Base-by-base conservation (phyloP, 345 rosid species). In the thale cress (Arabidopsis thaliana) region DNA sequence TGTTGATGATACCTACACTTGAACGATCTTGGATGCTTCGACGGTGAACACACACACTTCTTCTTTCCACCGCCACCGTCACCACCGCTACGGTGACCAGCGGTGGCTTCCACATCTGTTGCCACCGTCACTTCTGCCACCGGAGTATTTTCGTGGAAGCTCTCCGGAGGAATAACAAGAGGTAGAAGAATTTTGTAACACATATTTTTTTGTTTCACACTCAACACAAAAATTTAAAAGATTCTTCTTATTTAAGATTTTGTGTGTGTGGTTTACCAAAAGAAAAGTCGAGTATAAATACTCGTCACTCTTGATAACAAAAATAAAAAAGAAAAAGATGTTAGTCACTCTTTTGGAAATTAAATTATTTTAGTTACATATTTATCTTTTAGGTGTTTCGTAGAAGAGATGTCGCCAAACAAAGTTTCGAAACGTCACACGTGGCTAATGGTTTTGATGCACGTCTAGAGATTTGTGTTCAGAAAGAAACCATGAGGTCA, bases 1-100 rank as follows among this genome's bases (percentile, higher is more conserved):
- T 69, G 79, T 12, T 76, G 90, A 73, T 93, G 97, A 62, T 79
- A 79, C 86, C 97, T 83, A 81, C 95, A 90, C 79, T 88, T 75
- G 76, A 93, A 90, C 7, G 98, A 90, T 23, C 98, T 87, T 0
- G 93, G 90, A 57, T 93, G 98, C 76, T 28, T 81, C 5, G 93
- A 84, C 4, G 96, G 96, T 7, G 96, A 91, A 77, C 96, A 93
- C 5, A 85, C 44, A 33, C 96, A 91, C 75, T 22, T 51, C 85
- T 80, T 85, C 58, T 50, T 75, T 34, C 74, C 63, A 41, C 82
- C 65, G 49, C 34, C 84, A 4, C 73, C 80, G 46, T 42, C 28
- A 25, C 28, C 28, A 7, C 42, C 65, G 23, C 58, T 59, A 53
- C 59, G 49, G 8, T 41, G 64, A 74, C 20, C 55, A 5, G 0